These are phyloP conservation scores for Dinochytrium kinnereticum DNA, from an alignment of 371 early-diverging fungal species.

Conservation along the genomic window DNA sequence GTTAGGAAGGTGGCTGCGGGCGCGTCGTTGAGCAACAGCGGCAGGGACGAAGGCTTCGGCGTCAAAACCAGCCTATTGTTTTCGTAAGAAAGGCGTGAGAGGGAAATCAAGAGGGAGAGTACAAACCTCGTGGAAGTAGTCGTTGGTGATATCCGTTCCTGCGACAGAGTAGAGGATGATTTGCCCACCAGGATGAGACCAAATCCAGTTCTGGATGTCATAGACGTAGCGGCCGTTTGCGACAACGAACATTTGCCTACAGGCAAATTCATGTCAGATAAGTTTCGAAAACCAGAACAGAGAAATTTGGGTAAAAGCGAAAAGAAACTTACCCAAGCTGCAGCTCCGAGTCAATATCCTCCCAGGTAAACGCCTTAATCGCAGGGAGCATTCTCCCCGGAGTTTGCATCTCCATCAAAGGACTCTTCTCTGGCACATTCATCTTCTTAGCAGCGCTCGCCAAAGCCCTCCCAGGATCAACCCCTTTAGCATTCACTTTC, in stretches of 20 bases:
- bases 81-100: not conserved
- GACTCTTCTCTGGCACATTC: constrained; percentile 7
- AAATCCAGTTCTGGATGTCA: constrained; percentile 37
- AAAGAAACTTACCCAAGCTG: constrained; percentile 16
- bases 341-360: constrained; percentile 26
- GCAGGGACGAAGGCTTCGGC: constrained; percentile 32
- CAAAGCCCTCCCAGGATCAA: not conserved
- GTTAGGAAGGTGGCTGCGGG: not conserved
- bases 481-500: not conserved
- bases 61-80: constrained; percentile 32
- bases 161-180: constrained; percentile 32
- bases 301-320: not conserved
- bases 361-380: constrained; percentile 37
- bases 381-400: not conserved
- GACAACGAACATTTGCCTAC: constrained; percentile 32
- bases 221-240: constrained; percentile 41
- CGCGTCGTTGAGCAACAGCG: not conserved
- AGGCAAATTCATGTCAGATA: too few species aligned
- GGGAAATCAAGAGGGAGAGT: not conserved
- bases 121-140: constrained; percentile 38
- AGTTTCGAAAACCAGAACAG: not conserved
- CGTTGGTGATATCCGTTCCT: constrained; percentile 42
- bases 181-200: constrained; percentile 40
- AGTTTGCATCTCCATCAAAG: constrained; percentile 11
- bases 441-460: not conserved